Conservation (phyloP, 169 alveolate species). For the Eimeria acervulina region DNA sequence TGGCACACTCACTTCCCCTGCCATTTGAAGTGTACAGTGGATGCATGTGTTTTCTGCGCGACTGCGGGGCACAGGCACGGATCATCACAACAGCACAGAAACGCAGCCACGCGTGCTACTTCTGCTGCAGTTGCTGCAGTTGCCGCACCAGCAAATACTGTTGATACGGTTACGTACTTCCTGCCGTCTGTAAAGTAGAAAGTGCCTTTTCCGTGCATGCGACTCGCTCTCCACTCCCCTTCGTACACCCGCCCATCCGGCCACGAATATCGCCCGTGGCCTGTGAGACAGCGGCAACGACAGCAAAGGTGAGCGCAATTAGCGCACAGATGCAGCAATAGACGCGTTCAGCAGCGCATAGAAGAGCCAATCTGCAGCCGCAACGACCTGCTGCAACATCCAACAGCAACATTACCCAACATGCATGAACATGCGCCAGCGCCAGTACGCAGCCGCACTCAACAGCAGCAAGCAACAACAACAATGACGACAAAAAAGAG, state of each 20-base stretch:
- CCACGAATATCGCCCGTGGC: conserved; percentile 89
- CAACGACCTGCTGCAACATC: neutral
- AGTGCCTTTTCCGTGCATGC: conserved; percentile 88
- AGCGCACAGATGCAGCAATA: neutral
- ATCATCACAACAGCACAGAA: neutral
- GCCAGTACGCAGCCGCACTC: neutral
- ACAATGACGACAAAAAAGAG: neutral
- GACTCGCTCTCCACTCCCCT: conserved; percentile 89
- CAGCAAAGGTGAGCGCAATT: neutral
- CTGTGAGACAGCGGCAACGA: conserved; percentile 43
- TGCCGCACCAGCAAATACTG: neutral
- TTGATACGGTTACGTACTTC: conserved; percentile 27
- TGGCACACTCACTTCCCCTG: neutral
- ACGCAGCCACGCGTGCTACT: neutral
- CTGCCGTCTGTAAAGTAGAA: conserved; percentile 89
- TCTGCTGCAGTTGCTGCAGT: neutral
- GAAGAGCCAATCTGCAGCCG: neutral
- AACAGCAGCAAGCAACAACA: neutral
- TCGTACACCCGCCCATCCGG: conserved; percentile 90
- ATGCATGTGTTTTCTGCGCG: neutral
- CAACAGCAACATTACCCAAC: neutral
- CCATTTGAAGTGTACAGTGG: neutral
- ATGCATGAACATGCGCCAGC: neutral
- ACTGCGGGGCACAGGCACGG: neutral
- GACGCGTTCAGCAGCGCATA: neutral